Conservation (phyloP, 495 filamentous ascomycete genomes). For the Hypoxylon perforatum region DNA sequence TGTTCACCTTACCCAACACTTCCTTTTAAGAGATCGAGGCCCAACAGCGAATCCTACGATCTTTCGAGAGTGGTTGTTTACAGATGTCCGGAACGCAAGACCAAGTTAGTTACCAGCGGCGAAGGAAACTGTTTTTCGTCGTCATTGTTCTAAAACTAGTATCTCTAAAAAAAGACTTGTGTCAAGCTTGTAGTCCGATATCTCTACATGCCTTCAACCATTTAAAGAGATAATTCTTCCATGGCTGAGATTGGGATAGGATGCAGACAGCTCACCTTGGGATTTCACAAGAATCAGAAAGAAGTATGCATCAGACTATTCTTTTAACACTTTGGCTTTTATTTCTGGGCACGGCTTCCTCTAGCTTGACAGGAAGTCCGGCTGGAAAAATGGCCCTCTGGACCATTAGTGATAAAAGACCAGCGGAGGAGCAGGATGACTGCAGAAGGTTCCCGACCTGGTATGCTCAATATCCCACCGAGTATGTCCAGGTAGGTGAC, state of each 20-base stretch:
- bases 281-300: background rate
- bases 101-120: background rate
- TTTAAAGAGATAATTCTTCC: background rate
- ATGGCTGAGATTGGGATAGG: background rate
- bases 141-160: background rate
- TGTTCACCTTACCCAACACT: background rate
- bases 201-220: background rate
- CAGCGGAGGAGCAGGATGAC: background rate
- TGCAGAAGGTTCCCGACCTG: constrained; percentile 1
- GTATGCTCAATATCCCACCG: background rate
- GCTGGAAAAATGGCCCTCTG: constrained; percentile 1
- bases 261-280: background rate
- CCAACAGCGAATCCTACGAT: background rate
- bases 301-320: background rate
- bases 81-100: background rate
- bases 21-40: background rate
- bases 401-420: background rate
- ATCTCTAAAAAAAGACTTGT: background rate
- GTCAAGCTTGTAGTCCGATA: background rate
- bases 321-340: background rate
- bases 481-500: background rate
- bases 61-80: background rate
- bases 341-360: background rate
- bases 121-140: background rate
- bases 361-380: background rate